Evolutionary conservation across 2,329 filamentous ascomycete species (phyloP).

Genomic region (Oidium heveae): DNA sequence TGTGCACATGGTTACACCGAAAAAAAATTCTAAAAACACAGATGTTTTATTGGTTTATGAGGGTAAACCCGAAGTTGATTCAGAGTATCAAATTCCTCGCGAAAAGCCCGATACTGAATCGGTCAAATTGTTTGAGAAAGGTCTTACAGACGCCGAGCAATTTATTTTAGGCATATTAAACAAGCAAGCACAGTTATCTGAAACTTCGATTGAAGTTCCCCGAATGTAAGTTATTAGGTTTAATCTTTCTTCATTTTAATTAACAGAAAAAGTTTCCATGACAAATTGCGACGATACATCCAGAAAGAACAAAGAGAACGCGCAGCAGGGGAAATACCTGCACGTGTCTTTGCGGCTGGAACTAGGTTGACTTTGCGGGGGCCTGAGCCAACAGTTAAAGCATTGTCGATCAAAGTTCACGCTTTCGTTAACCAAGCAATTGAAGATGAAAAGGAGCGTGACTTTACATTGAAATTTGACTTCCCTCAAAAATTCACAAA

Average conservation of each 20-base stretch:
- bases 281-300: conserved; percentile 36
- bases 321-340: conserved; percentile 29
- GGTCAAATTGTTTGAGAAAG: conserved; percentile 26
- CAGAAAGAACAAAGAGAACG: conserved; percentile 36
- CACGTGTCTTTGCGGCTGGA: conserved; percentile 31
- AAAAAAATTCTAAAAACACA: conserved; percentile 29
- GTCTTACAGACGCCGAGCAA: conserved; percentile 27
- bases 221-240: conserved; percentile 19
- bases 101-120: conserved; percentile 24
- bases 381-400: conserved; percentile 44
- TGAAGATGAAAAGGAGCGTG: conserved; percentile 80
- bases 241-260: not conserved
- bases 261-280: conserved; percentile 26
- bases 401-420: conserved; percentile 45
- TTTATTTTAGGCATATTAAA: conserved; percentile 31
- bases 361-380: conserved; percentile 50
- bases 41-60: conserved; percentile 54
- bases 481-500: conserved; percentile 92
- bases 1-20: conserved; percentile 49
- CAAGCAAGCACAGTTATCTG: conserved; percentile 29
- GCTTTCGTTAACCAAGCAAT: conserved; percentile 71
- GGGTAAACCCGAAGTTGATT: conserved; percentile 24
- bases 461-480: conserved; percentile 64
- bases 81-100: conserved; percentile 28
- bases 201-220: conserved; percentile 29